Evolutionary conservation across 176 grass and related monocot genomes (phyloP).

Genomic region (Zizania latifolia): DNA sequence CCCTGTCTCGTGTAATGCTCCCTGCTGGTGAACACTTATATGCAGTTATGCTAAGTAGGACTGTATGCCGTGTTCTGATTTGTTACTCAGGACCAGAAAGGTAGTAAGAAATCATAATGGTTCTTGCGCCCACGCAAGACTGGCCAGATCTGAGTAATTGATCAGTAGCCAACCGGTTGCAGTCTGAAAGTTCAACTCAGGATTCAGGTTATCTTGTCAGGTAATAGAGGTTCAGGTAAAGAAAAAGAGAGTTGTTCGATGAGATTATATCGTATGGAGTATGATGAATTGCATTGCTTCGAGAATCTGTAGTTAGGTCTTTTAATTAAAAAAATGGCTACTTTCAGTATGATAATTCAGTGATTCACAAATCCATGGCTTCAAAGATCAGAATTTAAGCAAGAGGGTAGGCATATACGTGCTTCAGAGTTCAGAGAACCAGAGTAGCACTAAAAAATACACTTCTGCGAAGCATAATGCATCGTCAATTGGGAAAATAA

Average conservation of each 20-base stretch:
- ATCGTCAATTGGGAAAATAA: background rate
- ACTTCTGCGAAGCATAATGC: background rate
- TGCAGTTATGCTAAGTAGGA: background rate
- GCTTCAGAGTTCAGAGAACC: background rate
- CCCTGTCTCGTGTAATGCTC: background rate
- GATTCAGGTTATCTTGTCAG: background rate
- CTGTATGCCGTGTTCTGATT: background rate
- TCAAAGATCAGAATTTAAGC: background rate
- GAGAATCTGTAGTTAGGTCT: background rate
- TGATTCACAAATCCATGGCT: background rate
- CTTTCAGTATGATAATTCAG: background rate
- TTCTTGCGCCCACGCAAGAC: constrained; percentile 27
- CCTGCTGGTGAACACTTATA: background rate
- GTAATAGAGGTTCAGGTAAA: background rate
- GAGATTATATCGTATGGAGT: background rate
- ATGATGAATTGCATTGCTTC: background rate
- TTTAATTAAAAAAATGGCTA: background rate
- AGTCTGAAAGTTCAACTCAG: background rate
- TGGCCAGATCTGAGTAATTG: constrained; percentile 31
- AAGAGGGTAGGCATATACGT: background rate
- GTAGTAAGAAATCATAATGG: constrained; percentile 23
- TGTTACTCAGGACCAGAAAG: background rate
- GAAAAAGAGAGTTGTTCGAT: background rate
- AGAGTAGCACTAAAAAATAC: background rate
- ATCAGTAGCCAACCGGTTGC: constrained; percentile 3